Percentiles rank a stretch among this genome's conserved stretches.
phyloP scores from a whole-genome alignment of 345 rosid genomes.

The Corchorus olitorius region DNA sequence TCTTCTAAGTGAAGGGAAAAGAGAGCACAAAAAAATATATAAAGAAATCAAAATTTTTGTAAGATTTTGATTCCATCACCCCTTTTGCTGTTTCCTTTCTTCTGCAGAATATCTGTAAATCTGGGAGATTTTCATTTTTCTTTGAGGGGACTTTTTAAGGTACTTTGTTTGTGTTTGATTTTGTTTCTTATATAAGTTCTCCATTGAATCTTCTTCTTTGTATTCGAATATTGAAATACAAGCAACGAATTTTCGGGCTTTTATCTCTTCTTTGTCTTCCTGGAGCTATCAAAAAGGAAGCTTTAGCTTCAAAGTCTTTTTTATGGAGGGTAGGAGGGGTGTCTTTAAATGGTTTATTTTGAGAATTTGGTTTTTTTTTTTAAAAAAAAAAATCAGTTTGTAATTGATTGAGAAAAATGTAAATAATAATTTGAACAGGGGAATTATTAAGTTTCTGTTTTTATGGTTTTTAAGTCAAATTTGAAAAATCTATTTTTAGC shows the following conservation, averaged over 20 bases:
- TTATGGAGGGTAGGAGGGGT: background rate
- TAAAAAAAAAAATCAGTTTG: conserved; percentile 13
- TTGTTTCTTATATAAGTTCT: conserved; percentile 3
- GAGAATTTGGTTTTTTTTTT: conserved; percentile 11
- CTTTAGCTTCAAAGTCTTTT: background rate
- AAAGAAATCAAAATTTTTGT: background rate
- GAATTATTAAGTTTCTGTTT: background rate
- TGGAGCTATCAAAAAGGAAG: conserved; percentile 6
- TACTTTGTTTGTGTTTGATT: conserved; percentile 1
- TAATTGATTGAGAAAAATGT: background rate
- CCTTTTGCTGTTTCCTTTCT: background rate
- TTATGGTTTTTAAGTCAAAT: background rate
- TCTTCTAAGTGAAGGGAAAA: conserved; percentile 26
- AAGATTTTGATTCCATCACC: background rate
- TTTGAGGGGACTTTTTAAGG: conserved; percentile 20
- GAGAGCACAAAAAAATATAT: background rate
- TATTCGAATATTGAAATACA: conserved; percentile 33
- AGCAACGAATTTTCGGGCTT: conserved; percentile 23
- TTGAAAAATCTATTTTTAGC: conserved; percentile 23
- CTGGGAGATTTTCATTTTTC: background rate
- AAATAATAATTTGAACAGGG: background rate
- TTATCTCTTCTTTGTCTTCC: background rate
- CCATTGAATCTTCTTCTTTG: conserved; percentile 37
- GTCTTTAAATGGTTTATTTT: background rate
- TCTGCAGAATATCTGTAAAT: conserved; percentile 7